Evolutionary conservation across 2,329 filamentous ascomycete species (phyloP), one percentile per base, ranked within the genome.

Genomic region (Bretziella fagacearum): DNA sequence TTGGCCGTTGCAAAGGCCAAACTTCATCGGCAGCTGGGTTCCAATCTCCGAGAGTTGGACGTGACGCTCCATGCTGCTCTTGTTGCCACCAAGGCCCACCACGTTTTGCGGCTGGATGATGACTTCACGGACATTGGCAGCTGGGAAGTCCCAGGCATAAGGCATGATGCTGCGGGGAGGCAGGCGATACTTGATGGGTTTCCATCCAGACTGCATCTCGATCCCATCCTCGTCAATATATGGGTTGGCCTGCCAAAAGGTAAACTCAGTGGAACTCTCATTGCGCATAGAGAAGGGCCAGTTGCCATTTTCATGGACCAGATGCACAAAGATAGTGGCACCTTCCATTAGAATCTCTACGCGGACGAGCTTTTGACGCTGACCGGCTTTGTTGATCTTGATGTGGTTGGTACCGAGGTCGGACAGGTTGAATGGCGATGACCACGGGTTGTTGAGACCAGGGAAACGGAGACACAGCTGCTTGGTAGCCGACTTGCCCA

Each of bases 251-350:
- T 98, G 91, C 67, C 82, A 94, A 65, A 98, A 98, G 42, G 89
- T 81, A 62, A 96, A 96, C 58, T 96, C 91, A 20, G 81, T 82
- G 57, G 96, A 89, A 57, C 89, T 96, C 65, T 96, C 91, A 58
- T 98, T 98, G 53, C 91, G 81, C 79, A 98, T 95, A 0, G 87
- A 95, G 64, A 91, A 98, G 0, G 91, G 91, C 91, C 91, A 98
- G 58, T 93, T 85, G 61, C 91, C 93, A 4, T 76, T 86, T 64
- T 98, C 91, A 54, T 89, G 69, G 57, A 79, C 91, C 50, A 98
- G 72, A 56, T 94, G 84, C 27, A 96, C 62, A 68, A 96, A 98
- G 33, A 98, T 81, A 1, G 89, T 96, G 0, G 89, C 84, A 52
- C 84, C 78, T 60, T 98, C 93, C 72, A 95, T 80, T 39, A 98